Base-by-base conservation (phyloP, 371 early-diverging fungal genomes). In the Mucor velutinosus region DNA sequence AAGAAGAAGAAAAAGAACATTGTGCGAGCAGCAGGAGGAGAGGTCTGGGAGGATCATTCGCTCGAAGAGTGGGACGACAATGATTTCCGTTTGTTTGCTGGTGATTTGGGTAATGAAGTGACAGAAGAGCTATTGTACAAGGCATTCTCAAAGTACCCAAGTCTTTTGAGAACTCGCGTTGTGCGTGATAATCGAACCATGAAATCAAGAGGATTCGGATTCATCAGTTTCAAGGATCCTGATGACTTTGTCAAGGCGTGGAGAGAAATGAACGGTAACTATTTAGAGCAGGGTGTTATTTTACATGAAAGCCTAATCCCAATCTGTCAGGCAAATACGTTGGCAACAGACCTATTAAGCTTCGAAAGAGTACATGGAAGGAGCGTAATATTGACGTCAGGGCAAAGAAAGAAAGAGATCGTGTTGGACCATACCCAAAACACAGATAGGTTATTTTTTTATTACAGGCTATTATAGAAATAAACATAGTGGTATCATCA, bases 31-130 rank as follows among this genome's bases (percentile, higher is more conserved):
- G 98, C 97, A 1, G 99, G 94, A 53, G 99, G 98, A 14, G 91
- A 95, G 76, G 87, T 93, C 12, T 98, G 99, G 99, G 94, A 95
- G 70, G 99, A 98, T 69, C 72, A 85, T n/a, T 89, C 95, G 5
- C 75, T 98, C 41, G 81, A 82, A 45, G 95, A 96, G 43, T 98
- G 97, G 96, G 95, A 96, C 63, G 80, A 86, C 15, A 94, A 93
- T 60, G 96, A 95, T 70, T 96, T 87, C 78, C 81, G 96, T 19
- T 69, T 96, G 43, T 96, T 95, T 76, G 90, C 89, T 65, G 96
- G 96, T 60, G 94, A 95, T 82, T 73, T 96, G 29, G 95, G 95
- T 39, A 93, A 93, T 69, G 96, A 96, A 70, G 93, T 94, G 25
- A 92, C 88, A 0, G 95, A 94, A 69, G 94, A 93, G 30, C 56